Base-by-base conservation (phyloP, 140 eudicot species). In the Flaveria floridana region DNA sequence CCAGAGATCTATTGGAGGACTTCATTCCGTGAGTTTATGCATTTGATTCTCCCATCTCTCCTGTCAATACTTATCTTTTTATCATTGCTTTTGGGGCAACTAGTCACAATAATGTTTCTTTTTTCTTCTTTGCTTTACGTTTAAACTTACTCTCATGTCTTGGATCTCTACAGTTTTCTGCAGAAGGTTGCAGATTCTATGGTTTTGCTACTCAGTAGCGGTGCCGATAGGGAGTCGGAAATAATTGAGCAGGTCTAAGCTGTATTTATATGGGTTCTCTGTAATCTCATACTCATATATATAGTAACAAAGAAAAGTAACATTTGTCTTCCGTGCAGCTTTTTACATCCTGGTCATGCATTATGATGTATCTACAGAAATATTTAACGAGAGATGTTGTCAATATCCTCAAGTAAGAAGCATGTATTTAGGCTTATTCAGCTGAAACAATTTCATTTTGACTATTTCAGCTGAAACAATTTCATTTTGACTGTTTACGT, bases 201-300 rank as follows among this genome's bases (percentile, higher is more conserved):
- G 26, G 86, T 64, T 78, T 66, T 46, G 71, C 97, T 94, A 50
- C 96, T 94, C 67, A 73, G 83, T 75, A 79, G 86, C 76, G 99
- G 96, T 46, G 99, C 97, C 71, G 97, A 94, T 50, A 85, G 88
- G 86, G 99, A 94, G 65, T 85, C 99, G 9, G 99, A 94, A 56
- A 85, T 87, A 48, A 87, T 94, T 39, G 97, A 94, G 86, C 96
- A 93, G 96, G 98, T 89, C 68, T 25, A 73, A 81, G 7, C 46
- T 51, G 72, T 69, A 71, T 52, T 15, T 70, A 51, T 50, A 10
- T 41, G 12, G 41, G 23, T 7, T 42, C 15, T 47, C 59, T 48
- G 30, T 14, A 1, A 26, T 52, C 41, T 56, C 52, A 15, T 37
- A 56, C 52, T 58, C 18, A 18, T 59, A 12, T 34, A 16, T 51